Base-by-base conservation (phyloP, 2,329 filamentous ascomycete species). In the Aspergillus tamarii region DNA sequence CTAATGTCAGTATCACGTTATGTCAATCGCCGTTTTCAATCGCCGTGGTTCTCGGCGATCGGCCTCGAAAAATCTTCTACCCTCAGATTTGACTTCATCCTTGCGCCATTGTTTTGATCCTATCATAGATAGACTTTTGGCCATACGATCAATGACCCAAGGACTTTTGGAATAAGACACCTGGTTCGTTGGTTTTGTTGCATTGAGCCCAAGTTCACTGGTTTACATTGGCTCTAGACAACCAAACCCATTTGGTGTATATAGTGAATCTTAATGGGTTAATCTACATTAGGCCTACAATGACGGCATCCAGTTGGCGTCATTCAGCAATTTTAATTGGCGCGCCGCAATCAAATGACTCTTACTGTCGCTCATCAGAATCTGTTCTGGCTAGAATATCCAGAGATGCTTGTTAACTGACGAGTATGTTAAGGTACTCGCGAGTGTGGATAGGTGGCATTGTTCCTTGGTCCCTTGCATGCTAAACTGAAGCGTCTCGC, bases 41-140 rank as follows among this genome's bases (percentile, higher is more conserved):
- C 48, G 28, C 14, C 16, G 46, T 50, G 30, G 30, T 50, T 10
- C 23, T 50, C 48, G 48, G 19, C 28, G 48, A 52, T 52, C 48
- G 48, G 48, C 26, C 28, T 34, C 48, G 30, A 52, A 52, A 21
- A 46, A 23, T 12, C 41, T 36, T 41, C 28, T 28, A 48, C 23
- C 41, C 39, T 26, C 26, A 26, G 26, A 30, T 21, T 59, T 62
- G 55, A 59, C 55, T 55, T 62, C 60, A 62, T 53, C 21, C 55
- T 62, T 62, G 60, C 60, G 55, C 60, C 46, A 59, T 53, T 60
- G 21, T 34, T 53, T 50, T 58, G 30, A 48, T 32, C 39, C 39
- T 48, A 59, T 32, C 57, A 45, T 19, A 28, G 43, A 28, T 36
- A 19, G 26, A 28, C 12, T 48, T 48, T 53, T 46, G 19, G 14